These are phyloP conservation scores for Massarina eburnea DNA, from an alignment of 2,329 filamentous ascomycete genomes.

Conservation along the genomic window DNA sequence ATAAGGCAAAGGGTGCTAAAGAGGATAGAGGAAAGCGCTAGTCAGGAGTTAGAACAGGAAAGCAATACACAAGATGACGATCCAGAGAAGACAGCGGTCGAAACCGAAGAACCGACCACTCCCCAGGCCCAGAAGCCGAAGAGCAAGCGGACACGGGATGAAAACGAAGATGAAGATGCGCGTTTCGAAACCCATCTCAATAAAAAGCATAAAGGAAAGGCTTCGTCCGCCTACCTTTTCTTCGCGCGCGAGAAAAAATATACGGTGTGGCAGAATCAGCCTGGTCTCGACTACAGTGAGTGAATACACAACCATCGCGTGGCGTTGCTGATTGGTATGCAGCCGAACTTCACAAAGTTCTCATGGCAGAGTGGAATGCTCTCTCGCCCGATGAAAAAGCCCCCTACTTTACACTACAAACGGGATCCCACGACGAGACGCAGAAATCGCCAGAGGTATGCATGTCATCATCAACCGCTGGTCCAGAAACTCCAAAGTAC, in stretches of 20 bases:
- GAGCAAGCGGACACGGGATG: constrained; percentile 2
- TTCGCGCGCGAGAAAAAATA: constrained; percentile 18
- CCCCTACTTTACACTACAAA: constrained; percentile 18
- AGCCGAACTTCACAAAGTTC: constrained; percentile 18
- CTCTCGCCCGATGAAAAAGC: constrained; percentile 22
- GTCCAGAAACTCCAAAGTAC: constrained; percentile 26
- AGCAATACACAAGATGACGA: constrained; percentile 2
- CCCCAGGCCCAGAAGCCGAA: not conserved
- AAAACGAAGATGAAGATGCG: constrained; percentile 8
- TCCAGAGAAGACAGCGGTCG: not conserved
- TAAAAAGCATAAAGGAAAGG: constrained; percentile 8
- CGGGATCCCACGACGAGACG: constrained; percentile 6
- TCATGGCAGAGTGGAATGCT: constrained; percentile 18
- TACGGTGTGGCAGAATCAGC: constrained; percentile 14
- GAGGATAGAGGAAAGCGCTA: constrained; percentile 2
- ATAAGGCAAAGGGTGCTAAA: constrained; percentile 21
- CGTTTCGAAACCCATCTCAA: constrained; percentile 16
- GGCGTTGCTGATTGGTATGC: constrained; percentile 1
- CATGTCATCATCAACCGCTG: constrained; percentile 24
- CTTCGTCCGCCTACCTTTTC: constrained; percentile 17
- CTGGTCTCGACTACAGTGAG: constrained; percentile 18
- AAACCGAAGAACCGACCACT: not conserved
- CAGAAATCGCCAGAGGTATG: constrained; percentile 5
- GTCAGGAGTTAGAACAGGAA: constrained; percentile 7
- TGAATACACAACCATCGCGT: not conserved